Conservation (phyloP, 208 protist genomes). For the Crithidia expoeki region DNA sequence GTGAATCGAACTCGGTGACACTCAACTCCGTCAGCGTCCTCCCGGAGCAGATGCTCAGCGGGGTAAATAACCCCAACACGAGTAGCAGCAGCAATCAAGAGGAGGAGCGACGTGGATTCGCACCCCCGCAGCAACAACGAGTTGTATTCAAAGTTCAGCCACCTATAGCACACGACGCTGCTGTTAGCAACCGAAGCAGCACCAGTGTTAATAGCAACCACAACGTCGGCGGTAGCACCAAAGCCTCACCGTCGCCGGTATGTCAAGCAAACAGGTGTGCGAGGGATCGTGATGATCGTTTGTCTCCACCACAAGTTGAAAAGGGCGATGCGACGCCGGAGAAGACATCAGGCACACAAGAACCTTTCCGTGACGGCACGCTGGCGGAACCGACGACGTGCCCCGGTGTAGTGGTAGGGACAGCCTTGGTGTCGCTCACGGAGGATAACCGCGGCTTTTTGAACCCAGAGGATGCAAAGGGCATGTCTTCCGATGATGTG, state of each 20-base stretch:
- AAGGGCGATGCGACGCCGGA: too few species aligned
- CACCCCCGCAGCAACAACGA: not conserved
- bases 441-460: conserved; percentile 33
- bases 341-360: too few species aligned
- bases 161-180: not conserved
- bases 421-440: conserved; percentile 7
- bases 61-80: not conserved
- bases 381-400: not conserved
- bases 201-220: not conserved
- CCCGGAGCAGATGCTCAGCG: not conserved
- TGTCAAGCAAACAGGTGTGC: not conserved
- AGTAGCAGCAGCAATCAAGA: conserved; percentile 1
- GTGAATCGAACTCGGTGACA: not conserved
- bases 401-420: not conserved
- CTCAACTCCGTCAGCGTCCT: not conserved
- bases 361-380: not conserved
- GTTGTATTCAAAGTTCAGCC: not conserved
- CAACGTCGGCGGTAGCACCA: not conserved
- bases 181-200: not conserved
- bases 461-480: conserved; percentile 14
- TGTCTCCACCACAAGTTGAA: not conserved
- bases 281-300: too few species aligned
- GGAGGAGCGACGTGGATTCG: not conserved
- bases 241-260: not conserved
- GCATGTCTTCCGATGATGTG: not conserved